phyloP scores from a whole-genome alignment of 164 flowering plant genomes.

The Buxus sempervirens region DNA sequence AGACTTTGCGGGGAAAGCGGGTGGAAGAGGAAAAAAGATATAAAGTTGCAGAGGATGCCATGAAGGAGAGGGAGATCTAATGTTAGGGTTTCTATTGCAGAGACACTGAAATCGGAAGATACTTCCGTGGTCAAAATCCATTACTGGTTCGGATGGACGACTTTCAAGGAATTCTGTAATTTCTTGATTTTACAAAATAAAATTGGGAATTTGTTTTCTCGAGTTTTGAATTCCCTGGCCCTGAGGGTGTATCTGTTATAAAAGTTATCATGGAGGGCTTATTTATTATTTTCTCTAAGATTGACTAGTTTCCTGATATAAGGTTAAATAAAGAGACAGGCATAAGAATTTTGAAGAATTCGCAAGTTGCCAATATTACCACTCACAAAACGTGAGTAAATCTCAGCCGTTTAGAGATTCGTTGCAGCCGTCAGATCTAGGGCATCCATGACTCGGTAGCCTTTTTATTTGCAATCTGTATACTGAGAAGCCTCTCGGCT shows the following conservation, averaged over 20 bases:
- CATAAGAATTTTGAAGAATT: too few species aligned
- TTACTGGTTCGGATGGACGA: too few species aligned
- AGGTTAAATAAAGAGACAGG: too few species aligned
- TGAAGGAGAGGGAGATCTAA: constrained; percentile 10
- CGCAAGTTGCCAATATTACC: too few species aligned
- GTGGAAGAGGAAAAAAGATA: constrained; percentile 26
- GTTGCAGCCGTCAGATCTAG: constrained; percentile 24
- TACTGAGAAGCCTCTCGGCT: neutral
- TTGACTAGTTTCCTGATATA: too few species aligned
- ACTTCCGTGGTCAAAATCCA: neutral
- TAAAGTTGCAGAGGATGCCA: constrained; percentile 41
- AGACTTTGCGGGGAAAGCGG: constrained; percentile 7
- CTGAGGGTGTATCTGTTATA: too few species aligned
- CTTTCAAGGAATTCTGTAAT: too few species aligned
- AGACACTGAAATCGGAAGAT: neutral
- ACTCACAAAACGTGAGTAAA: neutral
- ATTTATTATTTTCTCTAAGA: too few species aligned
- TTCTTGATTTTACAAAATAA: too few species aligned
- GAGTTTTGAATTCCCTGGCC: too few species aligned
- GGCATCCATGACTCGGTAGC: constrained; percentile 2
- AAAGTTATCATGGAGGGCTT: too few species aligned
- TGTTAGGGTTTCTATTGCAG: neutral
- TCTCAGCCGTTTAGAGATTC: constrained; percentile 7
- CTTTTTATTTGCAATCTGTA: neutral
- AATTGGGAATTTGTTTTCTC: too few species aligned